These are phyloP conservation scores for Casuarina equisetifolia DNA, from an alignment of 306 rosid genomes.

Conservation along the genomic window DNA sequence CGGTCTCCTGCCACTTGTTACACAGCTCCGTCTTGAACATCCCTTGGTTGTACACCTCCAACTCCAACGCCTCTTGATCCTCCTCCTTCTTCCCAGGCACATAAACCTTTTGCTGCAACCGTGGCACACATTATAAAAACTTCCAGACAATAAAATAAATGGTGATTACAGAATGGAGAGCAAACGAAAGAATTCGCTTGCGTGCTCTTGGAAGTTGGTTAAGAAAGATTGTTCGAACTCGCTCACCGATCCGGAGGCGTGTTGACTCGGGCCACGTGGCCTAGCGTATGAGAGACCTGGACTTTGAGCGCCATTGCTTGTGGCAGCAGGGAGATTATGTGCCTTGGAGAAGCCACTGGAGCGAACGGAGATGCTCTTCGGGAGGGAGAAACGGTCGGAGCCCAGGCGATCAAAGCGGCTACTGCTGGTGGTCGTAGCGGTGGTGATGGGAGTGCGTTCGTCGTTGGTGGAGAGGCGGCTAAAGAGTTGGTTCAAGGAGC, in stretches of 20 bases:
- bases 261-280: conserved; percentile 21
- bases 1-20: conserved; percentile 91
- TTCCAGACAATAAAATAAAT: background rate
- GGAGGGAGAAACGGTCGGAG: conserved; percentile 31
- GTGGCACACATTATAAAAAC: conserved; percentile 6
- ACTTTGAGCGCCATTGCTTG: conserved; percentile 8
- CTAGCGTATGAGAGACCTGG: conserved; percentile 16
- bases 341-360: conserved; percentile 35
- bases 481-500: conserved; percentile 21
- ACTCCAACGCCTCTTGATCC: conserved; percentile 57
- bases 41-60: conserved; percentile 82
- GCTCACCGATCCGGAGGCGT: conserved; percentile 27
- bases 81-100: conserved; percentile 32
- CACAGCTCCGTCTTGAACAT: conserved; percentile 93
- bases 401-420: conserved; percentile 24
- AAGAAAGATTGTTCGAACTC: background rate
- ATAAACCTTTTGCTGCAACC: conserved; percentile 39
- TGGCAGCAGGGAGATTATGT: conserved; percentile 4
- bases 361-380: conserved; percentile 51
- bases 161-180: background rate
- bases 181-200: background rate
- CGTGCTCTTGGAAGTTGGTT: background rate
- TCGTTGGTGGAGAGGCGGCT: conserved; percentile 34
- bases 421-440: conserved; percentile 31
- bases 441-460: conserved; percentile 37